phyloP scores from a whole-genome alignment of 352 stramenopile species.

The Phytophthora podocarpi region DNA sequence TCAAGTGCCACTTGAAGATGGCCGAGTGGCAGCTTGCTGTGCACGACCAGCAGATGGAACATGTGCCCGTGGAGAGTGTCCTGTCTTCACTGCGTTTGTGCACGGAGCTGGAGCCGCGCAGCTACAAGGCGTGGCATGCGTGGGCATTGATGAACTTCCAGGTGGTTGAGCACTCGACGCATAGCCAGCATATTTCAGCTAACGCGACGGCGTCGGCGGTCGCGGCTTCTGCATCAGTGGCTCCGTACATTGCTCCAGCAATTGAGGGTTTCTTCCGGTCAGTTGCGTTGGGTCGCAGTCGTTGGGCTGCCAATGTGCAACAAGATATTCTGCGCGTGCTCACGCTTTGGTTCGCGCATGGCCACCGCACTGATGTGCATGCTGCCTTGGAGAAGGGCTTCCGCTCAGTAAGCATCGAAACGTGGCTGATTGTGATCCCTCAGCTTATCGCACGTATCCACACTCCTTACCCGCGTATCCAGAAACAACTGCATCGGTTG shows the following conservation, averaged over 20 bases:
- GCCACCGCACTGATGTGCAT: constrained; percentile 91
- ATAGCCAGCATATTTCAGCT: constrained; percentile 45
- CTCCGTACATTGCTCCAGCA: constrained; percentile 67
- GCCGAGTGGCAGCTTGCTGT: constrained; percentile 87
- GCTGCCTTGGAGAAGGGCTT: constrained; percentile 83
- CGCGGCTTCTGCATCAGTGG: constrained; percentile 34
- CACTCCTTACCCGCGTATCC: constrained; percentile 65
- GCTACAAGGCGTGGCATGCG: constrained; percentile 94
- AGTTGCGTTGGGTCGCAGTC: constrained; percentile 95
- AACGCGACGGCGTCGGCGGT: constrained; percentile 26
- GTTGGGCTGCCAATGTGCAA: constrained; percentile 96
- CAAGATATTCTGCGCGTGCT: constrained; percentile 99
- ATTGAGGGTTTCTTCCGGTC: constrained; percentile 95
- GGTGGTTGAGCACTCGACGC: constrained; percentile 90
- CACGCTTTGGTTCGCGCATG: constrained; percentile 98
- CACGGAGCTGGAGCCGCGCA: constrained; percentile 72
- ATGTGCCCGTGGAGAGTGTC: constrained; percentile 74
- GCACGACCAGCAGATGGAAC: constrained; percentile 81
- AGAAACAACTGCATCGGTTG: constrained; percentile 88
- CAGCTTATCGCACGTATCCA: constrained; percentile 94
- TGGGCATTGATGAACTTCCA: constrained; percentile 98
- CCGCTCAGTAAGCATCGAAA: constrained; percentile 94
- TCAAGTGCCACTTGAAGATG: constrained; percentile 86
- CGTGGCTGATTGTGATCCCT: constrained; percentile 98
- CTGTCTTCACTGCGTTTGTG: constrained; percentile 69